Percentiles rank a stretch among this genome's conserved stretches.
Evolutionary conservation across 768 basidiomycete species (phyloP).

Genomic region (Naematelia encephala): DNA sequence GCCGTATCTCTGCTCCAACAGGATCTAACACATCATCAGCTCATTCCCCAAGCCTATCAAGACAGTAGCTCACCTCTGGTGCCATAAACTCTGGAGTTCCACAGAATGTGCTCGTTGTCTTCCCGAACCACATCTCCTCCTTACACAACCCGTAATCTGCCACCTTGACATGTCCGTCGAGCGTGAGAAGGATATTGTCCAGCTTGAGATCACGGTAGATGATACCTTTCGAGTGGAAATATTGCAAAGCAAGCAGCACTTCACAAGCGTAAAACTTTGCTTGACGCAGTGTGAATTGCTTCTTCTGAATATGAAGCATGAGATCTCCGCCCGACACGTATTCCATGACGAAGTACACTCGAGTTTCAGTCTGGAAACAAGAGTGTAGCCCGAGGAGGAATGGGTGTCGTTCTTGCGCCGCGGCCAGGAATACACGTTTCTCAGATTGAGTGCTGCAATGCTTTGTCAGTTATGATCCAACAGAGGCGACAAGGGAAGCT

Average conservation of each 20-base stretch:
- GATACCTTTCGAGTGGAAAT: conserved; percentile 98
- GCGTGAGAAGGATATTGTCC: conserved; percentile 92
- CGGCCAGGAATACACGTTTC: conserved; percentile 95
- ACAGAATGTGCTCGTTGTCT: conserved; percentile 97
- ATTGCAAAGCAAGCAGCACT: conserved; percentile 90
- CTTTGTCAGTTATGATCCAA: neutral
- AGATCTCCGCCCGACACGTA: conserved; percentile 98
- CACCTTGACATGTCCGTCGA: conserved; percentile 97
- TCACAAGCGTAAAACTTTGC: conserved; percentile 99
- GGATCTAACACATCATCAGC: conserved; percentile 62
- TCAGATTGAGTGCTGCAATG: conserved; percentile 84
- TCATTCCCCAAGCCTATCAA: neutral
- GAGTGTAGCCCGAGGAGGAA: conserved; percentile 96
- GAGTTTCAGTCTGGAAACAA: conserved; percentile 99
- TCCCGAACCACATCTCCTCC: conserved; percentile 96
- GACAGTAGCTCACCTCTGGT: conserved; percentile 69
- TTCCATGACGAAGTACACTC: conserved; percentile 99
- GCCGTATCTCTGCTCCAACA: conserved; percentile 97
- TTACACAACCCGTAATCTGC: conserved; percentile 99
- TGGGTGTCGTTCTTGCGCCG: conserved; percentile 94
- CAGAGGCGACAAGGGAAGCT: conserved; percentile 19
- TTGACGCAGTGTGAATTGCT: conserved; percentile 96
- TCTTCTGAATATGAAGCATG: conserved; percentile 98
- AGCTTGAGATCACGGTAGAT: conserved; percentile 98
- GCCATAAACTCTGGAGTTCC: conserved; percentile 99